Evolutionary conservation across 1,139 yeast genomes (phyloP), one percentile per base, ranked within the genome.

Genomic region (Casaregolazyma lundiana): DNA sequence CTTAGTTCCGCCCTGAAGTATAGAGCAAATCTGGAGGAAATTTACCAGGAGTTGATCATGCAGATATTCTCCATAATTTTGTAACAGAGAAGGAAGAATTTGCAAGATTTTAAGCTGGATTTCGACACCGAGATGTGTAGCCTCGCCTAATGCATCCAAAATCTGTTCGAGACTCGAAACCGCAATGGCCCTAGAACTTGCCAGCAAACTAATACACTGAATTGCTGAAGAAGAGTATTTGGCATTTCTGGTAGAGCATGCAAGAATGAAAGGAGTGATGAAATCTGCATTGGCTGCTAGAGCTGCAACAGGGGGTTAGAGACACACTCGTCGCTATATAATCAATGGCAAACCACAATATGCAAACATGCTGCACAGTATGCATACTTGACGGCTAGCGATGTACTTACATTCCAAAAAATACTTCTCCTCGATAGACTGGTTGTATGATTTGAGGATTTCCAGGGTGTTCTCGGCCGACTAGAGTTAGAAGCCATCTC

Each of bases 71-170:
- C 78, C 72, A 59, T 88, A 88, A 22, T 73, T 75, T 57, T 81
- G 86, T 63, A 83, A 77, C 35, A 90, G 68, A 2, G 82, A 72
- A 0, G 97, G 97, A 26, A 90, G 70, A 24, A 88, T 73, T 67
- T 92, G 98, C 32, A 92, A 68, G n/a, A 89, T 83, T 58, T 89
- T 83, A 51, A 92, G 72, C 63, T 90, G 97, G 41, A 87, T 84
- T 44, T 92, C 97, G 26, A 78, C 73, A 0, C 94, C 87, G 36
- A 85, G 69, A 57, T 80, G 82, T 0, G 94, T 77, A 0, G 95
- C 87, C 48, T 85, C 94, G 35, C 71, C 69, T 35, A 90, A 71
- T 0, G 92, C 81, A 32, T 77, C 81, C 26, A 90, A 67, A 4
- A 89, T 71, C 5, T 75, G 70, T 21, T 71, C 70, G 21, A 86